Evolutionary conservation across 371 early-diverging fungal species (phyloP), one percentile per base, ranked within the genome.

Genomic region (Mortierella sp.): DNA sequence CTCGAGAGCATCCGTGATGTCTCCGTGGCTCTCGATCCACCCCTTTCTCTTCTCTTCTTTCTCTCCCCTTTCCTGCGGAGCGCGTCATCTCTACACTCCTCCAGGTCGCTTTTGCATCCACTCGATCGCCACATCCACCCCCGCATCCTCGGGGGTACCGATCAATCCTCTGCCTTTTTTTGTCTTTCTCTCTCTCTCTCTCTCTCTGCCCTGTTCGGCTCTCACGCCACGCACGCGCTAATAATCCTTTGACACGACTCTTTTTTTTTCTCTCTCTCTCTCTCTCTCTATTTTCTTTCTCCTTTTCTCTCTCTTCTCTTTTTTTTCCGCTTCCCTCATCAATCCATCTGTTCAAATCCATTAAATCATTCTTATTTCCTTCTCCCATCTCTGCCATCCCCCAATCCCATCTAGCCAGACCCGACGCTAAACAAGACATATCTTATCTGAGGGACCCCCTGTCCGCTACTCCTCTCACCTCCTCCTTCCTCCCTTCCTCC

Each of bases 121-220:
- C 5, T 5, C 37, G 9, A 37, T 37, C 37, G 37, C 37, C 37
- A 37, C 37, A 37, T 37, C 37, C 37, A 37, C 57, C 29, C 37
- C 66, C 37, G 19, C 59, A 18, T 44, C 26, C 47, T 30, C n/a
- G 37, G 37, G 37, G 9, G 5, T 3, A 7, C 59, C 43, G n/a
- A 23, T 59, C 21, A 12, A 25, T 46, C 18, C 21, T 28, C 23
- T n/a, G 45, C 28, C 50, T 48, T 47, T 43, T 48, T 19, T 51
- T 51, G 29, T 50, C 23, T 30, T 29, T 62, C 29, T 64, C 43
- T 59, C 57, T 58, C 59, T 60, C 47, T 50, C 50, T 21, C 21
- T 14, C 21, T 50, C 50, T 28, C 43, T 30, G 29, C 14, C 23
- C 48, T 23, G 0, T 45, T 48, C 30, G 48, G 18, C 23, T 50